These are phyloP conservation scores for Eremochloa ophiuroides DNA, from an alignment of 176 grass and related monocot species.

Conservation along the genomic window DNA sequence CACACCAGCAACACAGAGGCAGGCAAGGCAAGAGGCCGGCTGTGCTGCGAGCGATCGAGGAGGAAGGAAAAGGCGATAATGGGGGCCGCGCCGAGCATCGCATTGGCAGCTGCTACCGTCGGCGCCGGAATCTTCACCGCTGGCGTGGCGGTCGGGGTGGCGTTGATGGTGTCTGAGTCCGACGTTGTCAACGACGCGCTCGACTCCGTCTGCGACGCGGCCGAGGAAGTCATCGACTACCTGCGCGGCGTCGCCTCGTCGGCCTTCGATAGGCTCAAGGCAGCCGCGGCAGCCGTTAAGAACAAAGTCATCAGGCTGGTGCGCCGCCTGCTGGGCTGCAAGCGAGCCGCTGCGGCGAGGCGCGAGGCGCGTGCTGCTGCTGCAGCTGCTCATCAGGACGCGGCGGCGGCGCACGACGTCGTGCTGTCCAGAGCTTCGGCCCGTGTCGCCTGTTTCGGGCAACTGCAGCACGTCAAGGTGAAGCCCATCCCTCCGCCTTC, in stretches of 20 bases:
- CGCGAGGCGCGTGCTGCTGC: not conserved
- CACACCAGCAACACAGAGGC: too few relatives aligned
- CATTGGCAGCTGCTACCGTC: too few relatives aligned
- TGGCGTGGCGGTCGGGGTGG: not conserved
- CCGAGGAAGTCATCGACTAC: not conserved
- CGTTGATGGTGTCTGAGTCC: accelerated
- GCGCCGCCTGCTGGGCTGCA: not conserved
- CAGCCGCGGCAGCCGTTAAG: not conserved
- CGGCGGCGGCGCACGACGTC: not conserved
- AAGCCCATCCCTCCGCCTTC: too few relatives aligned
- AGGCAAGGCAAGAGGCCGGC: too few relatives aligned
- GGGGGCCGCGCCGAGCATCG: too few relatives aligned
- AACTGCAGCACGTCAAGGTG: too few relatives aligned
- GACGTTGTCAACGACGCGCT: not conserved
- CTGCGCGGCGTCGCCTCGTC: not conserved
- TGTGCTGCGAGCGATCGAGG: too few relatives aligned
- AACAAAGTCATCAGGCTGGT: not conserved
- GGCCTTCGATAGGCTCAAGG: not conserved
- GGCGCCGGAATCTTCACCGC: not conserved
- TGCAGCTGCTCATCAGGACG: not conserved
- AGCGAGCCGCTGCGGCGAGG: not conserved
- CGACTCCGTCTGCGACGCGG: not conserved
- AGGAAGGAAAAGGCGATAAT: too few relatives aligned
- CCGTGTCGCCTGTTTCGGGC: not conserved
- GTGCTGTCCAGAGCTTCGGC: not conserved